Base-by-base conservation (phyloP, 192 early-diverging fungal species). In the Coemansia sp. region DNA sequence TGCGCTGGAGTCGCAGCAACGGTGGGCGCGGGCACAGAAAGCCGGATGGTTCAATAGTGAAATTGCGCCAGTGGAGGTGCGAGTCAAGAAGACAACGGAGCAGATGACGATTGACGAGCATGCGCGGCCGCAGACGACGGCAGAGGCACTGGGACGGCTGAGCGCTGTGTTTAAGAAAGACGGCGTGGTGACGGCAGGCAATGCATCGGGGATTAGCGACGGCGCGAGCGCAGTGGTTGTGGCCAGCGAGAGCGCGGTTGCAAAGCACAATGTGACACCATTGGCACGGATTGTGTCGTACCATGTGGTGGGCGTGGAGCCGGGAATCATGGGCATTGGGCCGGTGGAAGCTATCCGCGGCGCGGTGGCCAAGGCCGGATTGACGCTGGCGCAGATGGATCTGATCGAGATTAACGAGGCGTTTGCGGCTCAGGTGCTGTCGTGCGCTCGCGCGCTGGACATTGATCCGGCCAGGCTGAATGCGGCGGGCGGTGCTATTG, bases 391-490 rank as follows among this genome's bases (percentile, higher is more conserved):
- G 51, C 89, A 97, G 68, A 96, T 98, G 86, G 89, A 88, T 56
- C 68, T 96, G 14, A 77, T 96, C 56, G 97, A 98, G 79, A 90
- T 98, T 74, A 98, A 98, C 77, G 97, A 98, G 83, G 97, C 97
- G n/a, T 98, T 98, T 80, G 92, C 93, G 46, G 88, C 89, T 15
- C 95, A 97, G 73, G 90, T 90, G 69, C 73, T 97, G 51, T 87
- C 95, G 15, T 92, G 93, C 20, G 89, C 89, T 64, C 92, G 90
- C 84, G 94, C 92, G 59, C 83, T 98, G 20, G 91, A 90, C 9
- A 72, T 96, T 24, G 88, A 94, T 60, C 85, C 84, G 18, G 76
- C 60, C 31, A 92, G 86, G 67, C 84, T 90, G 48, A 98, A 98
- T 77, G 64, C 85, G 40, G 90, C 92, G 51, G 96, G 96, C 56